Percentiles rank a stretch among this genome's conserved stretches.
Conservation (phyloP, 306 rosid species). For the Cucumis melo region DNA sequence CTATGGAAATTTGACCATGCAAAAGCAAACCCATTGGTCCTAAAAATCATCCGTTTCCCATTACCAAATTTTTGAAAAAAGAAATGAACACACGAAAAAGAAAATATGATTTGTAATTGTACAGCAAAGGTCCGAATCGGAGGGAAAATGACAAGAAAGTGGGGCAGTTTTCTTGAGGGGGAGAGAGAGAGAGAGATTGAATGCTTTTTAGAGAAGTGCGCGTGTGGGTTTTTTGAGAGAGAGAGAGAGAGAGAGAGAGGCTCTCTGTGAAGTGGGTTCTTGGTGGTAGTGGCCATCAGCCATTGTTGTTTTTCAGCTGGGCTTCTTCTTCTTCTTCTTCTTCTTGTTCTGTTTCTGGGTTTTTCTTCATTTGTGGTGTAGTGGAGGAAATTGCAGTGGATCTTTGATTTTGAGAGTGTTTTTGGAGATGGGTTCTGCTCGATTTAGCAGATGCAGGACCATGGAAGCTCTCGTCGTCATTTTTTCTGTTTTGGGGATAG, state of each 20-base stretch:
- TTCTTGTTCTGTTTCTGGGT: background rate
- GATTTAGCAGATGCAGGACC: slow-evolving; percentile 15
- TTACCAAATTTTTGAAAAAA: background rate
- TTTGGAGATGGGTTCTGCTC: slow-evolving; percentile 23
- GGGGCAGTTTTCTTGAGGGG: background rate
- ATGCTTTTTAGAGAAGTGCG: slow-evolving; percentile 1
- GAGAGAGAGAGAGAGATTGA: background rate
- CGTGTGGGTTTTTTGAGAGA: background rate
- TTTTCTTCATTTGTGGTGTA: background rate
- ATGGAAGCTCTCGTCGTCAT: slow-evolving; percentile 14
- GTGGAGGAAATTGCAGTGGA: background rate
- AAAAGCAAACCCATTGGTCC: background rate
- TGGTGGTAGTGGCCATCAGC: background rate
- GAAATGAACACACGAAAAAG: background rate
- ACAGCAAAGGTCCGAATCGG: background rate
- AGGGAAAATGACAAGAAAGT: slow-evolving; percentile 6
- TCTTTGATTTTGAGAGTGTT: slow-evolving; percentile 9
- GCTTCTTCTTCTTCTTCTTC: background rate
- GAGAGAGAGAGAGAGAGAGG: background rate
- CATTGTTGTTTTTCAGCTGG: background rate
- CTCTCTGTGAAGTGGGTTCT: background rate
- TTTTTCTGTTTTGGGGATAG: slow-evolving; percentile 31
- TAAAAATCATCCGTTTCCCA: background rate
- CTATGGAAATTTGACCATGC: background rate
- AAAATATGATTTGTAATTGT: background rate